Base-by-base conservation (phyloP, 352 stramenopile genomes). In the Phytopythium aichiense region DNA sequence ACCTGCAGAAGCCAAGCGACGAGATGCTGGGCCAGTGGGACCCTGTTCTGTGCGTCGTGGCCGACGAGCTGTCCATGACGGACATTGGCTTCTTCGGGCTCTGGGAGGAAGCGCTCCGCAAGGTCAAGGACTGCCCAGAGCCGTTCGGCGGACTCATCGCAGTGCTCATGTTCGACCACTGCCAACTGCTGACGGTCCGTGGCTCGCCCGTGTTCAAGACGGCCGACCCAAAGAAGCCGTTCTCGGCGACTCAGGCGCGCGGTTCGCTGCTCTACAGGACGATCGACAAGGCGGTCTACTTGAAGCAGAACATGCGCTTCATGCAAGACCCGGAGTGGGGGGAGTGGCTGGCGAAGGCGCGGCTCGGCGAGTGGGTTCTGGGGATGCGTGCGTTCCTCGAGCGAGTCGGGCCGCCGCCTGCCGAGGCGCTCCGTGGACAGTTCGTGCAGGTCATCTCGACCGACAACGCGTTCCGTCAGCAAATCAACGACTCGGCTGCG, bases 241-340 rank as follows among this genome's bases (percentile, higher is more conserved):
- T 66, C n/a, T 62, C 16, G 7, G 7, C 31, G 20, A 7, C 31
- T 6, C 56, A 70, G 43, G 13, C 50, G 2, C 51, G 56, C 11
- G 63, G 60, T 23, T 30, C 8, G 0, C 11, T 15, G 0, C 18
- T 70, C 0, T 70, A 73, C 38, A 56, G 23, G 23, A 18, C 25
- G 0, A 65, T 74, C 16, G 30, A 7, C 30, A 74, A 74, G 49
- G 67, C 68, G 2, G 40, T 74, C 2, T 70, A 68, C 23, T 50
- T 70, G 28, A 59, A 30, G 1, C 35, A 65, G 6, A 68, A 70
- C 28, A 74, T 70, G 59, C 59, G 67, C 2, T 74, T 74, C 30
- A 0, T 4, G 6, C n/a, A 57, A 11, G 63, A 73, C 38, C 60
- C 63, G 2, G 46, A 68, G 30, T 74, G 67, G 60, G 63, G 63